phyloP scores from a whole-genome alignment of 2,329 filamentous ascomycete genomes.

The Leptographium wingfieldii region DNA sequence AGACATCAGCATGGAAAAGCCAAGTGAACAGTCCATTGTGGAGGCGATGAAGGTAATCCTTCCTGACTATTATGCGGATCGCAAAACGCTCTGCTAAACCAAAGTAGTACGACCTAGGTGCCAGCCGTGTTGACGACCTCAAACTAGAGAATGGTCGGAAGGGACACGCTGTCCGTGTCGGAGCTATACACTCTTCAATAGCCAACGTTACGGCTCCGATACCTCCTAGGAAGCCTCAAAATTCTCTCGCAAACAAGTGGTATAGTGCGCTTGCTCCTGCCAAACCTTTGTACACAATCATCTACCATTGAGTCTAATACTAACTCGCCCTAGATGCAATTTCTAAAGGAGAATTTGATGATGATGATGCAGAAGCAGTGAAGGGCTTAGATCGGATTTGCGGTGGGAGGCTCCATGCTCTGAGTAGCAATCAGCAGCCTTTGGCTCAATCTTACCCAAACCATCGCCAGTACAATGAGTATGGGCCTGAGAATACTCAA shows the following conservation, averaged over 20 bases:
- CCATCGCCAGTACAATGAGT: background rate
- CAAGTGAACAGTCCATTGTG: background rate
- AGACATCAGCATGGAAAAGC: background rate
- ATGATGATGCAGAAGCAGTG: slow-evolving; percentile 12
- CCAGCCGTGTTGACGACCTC: slow-evolving; percentile 9
- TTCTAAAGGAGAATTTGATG: slow-evolving; percentile 9
- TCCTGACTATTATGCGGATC: background rate
- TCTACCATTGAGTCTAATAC: background rate
- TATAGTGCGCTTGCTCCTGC: background rate
- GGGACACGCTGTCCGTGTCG: background rate
- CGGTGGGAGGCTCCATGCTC: slow-evolving; percentile 11
- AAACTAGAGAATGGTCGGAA: slow-evolving; percentile 10
- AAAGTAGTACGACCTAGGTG: slow-evolving; percentile 9
- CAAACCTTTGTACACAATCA: background rate
- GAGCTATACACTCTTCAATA: background rate
- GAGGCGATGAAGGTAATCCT: slow-evolving; percentile 4
- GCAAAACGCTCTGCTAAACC: background rate
- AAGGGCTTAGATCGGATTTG: slow-evolving; percentile 10
- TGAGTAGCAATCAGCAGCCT: background rate
- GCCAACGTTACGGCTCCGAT: background rate
- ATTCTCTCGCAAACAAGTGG: background rate
- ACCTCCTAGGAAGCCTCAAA: background rate
- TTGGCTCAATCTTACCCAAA: background rate
- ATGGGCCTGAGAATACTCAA: background rate
- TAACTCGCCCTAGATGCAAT: slow-evolving; percentile 6